Percentiles rank a stretch among this genome's conserved stretches.
phyloP scores from a whole-genome alignment of 768 basidiomycete genomes.

The Suillus luteus region DNA sequence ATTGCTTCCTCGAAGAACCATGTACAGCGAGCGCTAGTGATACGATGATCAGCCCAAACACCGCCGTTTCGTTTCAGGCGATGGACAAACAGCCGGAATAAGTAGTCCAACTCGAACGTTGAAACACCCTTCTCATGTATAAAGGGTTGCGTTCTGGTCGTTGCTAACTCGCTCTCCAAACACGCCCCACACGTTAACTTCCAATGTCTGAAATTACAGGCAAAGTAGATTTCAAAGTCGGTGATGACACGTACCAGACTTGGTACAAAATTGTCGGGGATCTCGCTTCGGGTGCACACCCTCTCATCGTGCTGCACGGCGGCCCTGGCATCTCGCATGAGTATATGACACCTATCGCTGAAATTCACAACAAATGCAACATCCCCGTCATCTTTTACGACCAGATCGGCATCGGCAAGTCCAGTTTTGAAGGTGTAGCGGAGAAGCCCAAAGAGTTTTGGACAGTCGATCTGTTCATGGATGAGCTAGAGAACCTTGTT shows the following conservation, averaged over 20 bases:
- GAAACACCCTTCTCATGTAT: not conserved
- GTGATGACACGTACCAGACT: slow-evolving; percentile 36
- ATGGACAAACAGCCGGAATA: not conserved
- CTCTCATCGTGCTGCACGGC: slow-evolving; percentile 55
- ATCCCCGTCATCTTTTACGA: slow-evolving; percentile 47
- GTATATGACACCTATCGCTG: slow-evolving; percentile 38
- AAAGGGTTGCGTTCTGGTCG: not conserved
- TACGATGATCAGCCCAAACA: not conserved
- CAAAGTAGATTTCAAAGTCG: slow-evolving; percentile 5
- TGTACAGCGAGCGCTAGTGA: not conserved
- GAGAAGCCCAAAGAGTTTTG: slow-evolving; percentile 38
- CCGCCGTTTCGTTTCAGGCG: not conserved
- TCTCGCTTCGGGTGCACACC: slow-evolving; percentile 37
- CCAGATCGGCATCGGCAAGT: slow-evolving; percentile 43
- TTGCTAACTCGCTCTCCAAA: not conserved
- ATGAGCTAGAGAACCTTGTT: slow-evolving; percentile 50
- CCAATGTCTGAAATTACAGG: slow-evolving; percentile 10
- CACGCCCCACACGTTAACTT: not conserved
- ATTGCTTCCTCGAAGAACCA: not conserved
- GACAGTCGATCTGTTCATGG: slow-evolving; percentile 49
- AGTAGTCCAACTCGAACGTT: not conserved
- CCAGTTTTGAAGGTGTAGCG: slow-evolving; percentile 35
- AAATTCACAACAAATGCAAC: slow-evolving; percentile 23
- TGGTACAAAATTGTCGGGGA: slow-evolving; percentile 55
- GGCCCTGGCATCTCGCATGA: slow-evolving; percentile 50